Base-by-base conservation (phyloP, 2,329 filamentous ascomycete genomes). In the Aspergillus sp. region DNA sequence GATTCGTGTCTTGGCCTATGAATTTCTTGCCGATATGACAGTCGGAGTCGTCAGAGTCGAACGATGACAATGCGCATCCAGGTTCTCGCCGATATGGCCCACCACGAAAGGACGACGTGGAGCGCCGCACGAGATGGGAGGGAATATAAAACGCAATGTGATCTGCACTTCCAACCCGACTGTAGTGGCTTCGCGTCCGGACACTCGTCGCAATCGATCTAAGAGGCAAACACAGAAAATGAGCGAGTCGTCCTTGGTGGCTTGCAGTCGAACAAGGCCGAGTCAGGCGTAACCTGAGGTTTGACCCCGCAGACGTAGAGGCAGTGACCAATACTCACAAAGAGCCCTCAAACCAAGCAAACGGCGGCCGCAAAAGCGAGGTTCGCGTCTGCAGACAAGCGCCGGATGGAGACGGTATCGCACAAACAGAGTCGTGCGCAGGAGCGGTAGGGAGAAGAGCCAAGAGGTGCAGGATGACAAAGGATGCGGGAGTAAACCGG, bases 1-100 rank as follows among this genome's bases (percentile, higher is more conserved):
- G 47, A n/a, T n/a, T n/a, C n/a, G n/a, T 44, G 44, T 45, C 43
- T 37, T 49, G 49, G 55, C 52, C 56, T 57, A 53, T 48, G 57
- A 50, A 52, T 47, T 49, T 47, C 33, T 40, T 33, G 30, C 38
- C 48, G 46, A 42, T 43, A 38, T 44, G 37, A 45, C 43, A 41
- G 45, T 46, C 43, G 50, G 47, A 46, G 45, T 45, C 46, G 42
- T 52, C 39, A 32, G 29, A 15, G 15, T 37, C 29, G 33, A 28
- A 27, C 22, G 30, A 29, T 40, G 41, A 42, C 46, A 45, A 43
- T 48, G 53, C 52, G 49, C 54, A 49, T 55, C 49, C 54, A 56
- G 51, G 43, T 47, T 48, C 38, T 48, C 42, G 40, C 32, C 33
- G 39, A 43, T 30, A 30, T 15, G 40, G 28, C 37, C 40, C 39